Conservation (phyloP, 1,284 basidiomycete genomes). For the Boletus semigastroideus region DNA sequence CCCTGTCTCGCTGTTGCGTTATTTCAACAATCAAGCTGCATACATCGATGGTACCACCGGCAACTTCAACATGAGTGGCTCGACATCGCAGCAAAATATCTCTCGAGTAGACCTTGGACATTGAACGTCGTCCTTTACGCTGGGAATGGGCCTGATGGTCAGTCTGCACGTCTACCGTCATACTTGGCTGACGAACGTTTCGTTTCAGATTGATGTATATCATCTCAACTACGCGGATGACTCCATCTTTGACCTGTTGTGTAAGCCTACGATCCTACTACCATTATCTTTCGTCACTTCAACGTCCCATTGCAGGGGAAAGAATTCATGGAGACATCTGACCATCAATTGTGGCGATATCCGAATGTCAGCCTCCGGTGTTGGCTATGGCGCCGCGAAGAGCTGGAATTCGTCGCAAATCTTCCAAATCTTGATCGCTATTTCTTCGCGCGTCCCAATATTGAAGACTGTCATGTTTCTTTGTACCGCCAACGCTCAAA, state of each 20-base stretch:
- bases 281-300: neutral
- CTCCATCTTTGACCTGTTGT: conserved; percentile 32
- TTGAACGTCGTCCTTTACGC: conserved; percentile 43
- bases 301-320: conserved; percentile 28
- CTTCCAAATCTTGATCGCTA: conserved; percentile 44
- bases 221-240: conserved; percentile 37
- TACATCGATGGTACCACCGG: conserved; percentile 38
- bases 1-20: conserved; percentile 23
- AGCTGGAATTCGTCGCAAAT: conserved; percentile 44
- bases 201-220: conserved; percentile 34
- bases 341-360: conserved; percentile 38
- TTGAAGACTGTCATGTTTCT: conserved; percentile 44
- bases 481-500: conserved; percentile 19
- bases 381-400: conserved; percentile 28
- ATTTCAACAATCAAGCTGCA: conserved; percentile 44
- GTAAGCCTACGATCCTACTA: conserved; percentile 23
- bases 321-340: conserved; percentile 41
- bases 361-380: conserved; percentile 31
- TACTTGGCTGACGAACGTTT: neutral
- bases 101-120: conserved; percentile 36
- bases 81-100: conserved; percentile 38
- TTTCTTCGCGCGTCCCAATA: conserved; percentile 40
- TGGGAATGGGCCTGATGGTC: conserved; percentile 36
- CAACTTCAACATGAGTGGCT: conserved; percentile 38
- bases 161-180: conserved; percentile 2